Evolutionary conservation across 1,284 basidiomycete species (phyloP).

Genomic region (Marasmius fiardii): DNA sequence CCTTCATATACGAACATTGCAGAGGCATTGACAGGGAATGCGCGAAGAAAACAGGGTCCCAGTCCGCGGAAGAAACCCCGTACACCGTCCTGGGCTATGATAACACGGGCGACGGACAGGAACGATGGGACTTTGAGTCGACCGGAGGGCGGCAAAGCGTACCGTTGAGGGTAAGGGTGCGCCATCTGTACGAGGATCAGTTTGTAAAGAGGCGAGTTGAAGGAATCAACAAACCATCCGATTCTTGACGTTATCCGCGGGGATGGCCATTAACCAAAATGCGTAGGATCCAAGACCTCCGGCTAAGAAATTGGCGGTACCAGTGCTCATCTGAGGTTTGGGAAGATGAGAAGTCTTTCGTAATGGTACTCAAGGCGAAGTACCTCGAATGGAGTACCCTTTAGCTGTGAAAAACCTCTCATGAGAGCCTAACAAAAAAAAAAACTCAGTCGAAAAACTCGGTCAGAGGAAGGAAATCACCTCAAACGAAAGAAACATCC

Average conservation of each 20-base stretch:
- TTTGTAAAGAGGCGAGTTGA: no score
- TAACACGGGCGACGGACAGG: slow-evolving; percentile 41
- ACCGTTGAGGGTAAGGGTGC: slow-evolving; percentile 39
- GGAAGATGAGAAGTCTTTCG: not conserved
- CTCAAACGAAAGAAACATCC: slow-evolving; percentile 68
- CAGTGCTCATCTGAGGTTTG: slow-evolving; percentile 50
- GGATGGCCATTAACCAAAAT: slow-evolving; percentile 70
- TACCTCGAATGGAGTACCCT: slow-evolving; percentile 56
- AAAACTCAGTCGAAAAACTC: slow-evolving; percentile 10
- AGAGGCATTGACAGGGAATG: slow-evolving; percentile 71
- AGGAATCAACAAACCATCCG: not conserved
- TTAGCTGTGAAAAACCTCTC: slow-evolving; percentile 48
- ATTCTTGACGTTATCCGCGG: slow-evolving; percentile 78
- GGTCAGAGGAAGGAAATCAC: slow-evolving; percentile 25
- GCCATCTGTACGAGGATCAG: no score
- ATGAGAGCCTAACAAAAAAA: slow-evolving; percentile 44
- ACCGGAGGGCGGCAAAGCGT: slow-evolving; percentile 21
- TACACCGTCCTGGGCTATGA: slow-evolving; percentile 47
- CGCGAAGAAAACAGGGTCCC: slow-evolving; percentile 58
- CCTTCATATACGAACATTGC: slow-evolving; percentile 73
- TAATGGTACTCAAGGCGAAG: not conserved
- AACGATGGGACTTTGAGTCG: slow-evolving; percentile 41
- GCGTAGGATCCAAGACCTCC: slow-evolving; percentile 63
- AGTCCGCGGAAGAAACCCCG: slow-evolving; percentile 63
- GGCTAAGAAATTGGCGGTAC: slow-evolving; percentile 64